Conservation (phyloP, 1,284 basidiomycete genomes). For the Stygiomarasmius scandens region DNA sequence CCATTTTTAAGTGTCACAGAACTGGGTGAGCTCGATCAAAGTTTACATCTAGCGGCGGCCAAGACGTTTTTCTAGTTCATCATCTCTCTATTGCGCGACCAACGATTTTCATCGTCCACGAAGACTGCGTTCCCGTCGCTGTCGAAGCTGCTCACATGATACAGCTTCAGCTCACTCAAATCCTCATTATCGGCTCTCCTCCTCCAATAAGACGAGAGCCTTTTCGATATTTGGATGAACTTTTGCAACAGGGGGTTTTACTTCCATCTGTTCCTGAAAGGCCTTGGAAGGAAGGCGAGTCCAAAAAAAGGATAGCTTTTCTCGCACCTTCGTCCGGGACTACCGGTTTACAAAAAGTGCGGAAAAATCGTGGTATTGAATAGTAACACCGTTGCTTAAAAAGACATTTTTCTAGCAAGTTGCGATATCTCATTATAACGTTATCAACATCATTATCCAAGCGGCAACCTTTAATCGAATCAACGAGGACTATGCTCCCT, state of each 20-base stretch:
- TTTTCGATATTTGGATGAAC: conserved; percentile 15
- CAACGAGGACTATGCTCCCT: conserved; percentile 20
- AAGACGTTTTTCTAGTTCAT: conserved; percentile 17
- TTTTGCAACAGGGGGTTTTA: conserved; percentile 16
- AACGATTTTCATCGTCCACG: conserved; percentile 20
- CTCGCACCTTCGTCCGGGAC: conserved; percentile 26
- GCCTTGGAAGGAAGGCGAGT: conserved; percentile 18
- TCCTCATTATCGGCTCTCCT: conserved; percentile 18
- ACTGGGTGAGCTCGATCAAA: conserved; percentile 17
- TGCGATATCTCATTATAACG: conserved; percentile 25
- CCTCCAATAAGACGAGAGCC: not conserved
- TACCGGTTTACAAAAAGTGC: conserved; percentile 25
- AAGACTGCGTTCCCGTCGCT: conserved; percentile 17
- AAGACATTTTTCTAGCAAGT: conserved; percentile 17
- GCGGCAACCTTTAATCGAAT: conserved; percentile 24
- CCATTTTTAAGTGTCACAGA: conserved; percentile 24
- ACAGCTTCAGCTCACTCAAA: conserved; percentile 13
- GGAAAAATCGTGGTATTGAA: not conserved
- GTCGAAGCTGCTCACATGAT: conserved; percentile 17
- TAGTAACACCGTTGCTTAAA: not conserved
- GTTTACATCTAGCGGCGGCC: not conserved
- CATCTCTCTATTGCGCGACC: conserved; percentile 23
- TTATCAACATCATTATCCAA: conserved; percentile 26
- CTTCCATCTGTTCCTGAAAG: conserved; percentile 17
- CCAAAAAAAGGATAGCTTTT: conserved; percentile 22